Percentiles rank a stretch among this genome's conserved stretches.
Conservation (phyloP, 2,329 filamentous ascomycete species). For the Penicillium glabrum region DNA sequence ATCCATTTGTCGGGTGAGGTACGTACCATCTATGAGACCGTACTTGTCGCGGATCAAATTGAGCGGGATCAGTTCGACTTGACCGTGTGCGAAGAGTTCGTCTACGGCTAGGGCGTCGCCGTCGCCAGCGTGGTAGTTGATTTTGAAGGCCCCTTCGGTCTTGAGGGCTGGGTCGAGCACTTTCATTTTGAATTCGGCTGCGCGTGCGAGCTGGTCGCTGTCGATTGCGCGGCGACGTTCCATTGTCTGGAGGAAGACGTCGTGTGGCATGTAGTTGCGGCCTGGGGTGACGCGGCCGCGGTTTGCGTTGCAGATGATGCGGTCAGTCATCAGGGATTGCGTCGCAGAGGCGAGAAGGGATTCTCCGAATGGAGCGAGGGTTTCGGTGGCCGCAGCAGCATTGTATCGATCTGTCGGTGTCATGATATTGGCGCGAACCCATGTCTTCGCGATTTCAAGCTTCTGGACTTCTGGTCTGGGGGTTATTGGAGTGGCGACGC, state of each 20-base stretch:
- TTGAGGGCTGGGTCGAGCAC: slow-evolving; percentile 42
- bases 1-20: slow-evolving; percentile 49
- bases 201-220: slow-evolving; percentile 39
- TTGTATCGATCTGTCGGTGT: slow-evolving; percentile 45
- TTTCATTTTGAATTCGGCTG: slow-evolving; percentile 43
- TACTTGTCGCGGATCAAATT: slow-evolving; percentile 46
- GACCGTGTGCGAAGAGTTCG: slow-evolving; percentile 40
- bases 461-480: slow-evolving; percentile 23
- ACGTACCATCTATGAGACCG: slow-evolving; percentile 48
- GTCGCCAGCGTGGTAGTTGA: slow-evolving; percentile 42
- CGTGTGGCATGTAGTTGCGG: slow-evolving; percentile 46
- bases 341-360: slow-evolving; percentile 39
- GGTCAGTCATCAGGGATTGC: slow-evolving; percentile 41
- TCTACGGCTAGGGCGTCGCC: slow-evolving; percentile 45
- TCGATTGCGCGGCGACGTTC: slow-evolving; percentile 44
- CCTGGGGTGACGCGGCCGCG: slow-evolving; percentile 41
- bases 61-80: slow-evolving; percentile 36
- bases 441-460: slow-evolving; percentile 45
- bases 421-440: slow-evolving; percentile 49
- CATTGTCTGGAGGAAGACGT: slow-evolving; percentile 40
- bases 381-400: slow-evolving; percentile 35
- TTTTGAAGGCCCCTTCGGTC: slow-evolving; percentile 27
- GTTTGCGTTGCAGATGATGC: slow-evolving; percentile 40
- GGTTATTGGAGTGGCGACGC: neutral
- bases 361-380: slow-evolving; percentile 34